A percentile compares a stretch with the other conserved stretches of the same genome.
phyloP scores from a whole-genome alignment of 805 yeast genomes.

The Kluyveromyces lactis region DNA sequence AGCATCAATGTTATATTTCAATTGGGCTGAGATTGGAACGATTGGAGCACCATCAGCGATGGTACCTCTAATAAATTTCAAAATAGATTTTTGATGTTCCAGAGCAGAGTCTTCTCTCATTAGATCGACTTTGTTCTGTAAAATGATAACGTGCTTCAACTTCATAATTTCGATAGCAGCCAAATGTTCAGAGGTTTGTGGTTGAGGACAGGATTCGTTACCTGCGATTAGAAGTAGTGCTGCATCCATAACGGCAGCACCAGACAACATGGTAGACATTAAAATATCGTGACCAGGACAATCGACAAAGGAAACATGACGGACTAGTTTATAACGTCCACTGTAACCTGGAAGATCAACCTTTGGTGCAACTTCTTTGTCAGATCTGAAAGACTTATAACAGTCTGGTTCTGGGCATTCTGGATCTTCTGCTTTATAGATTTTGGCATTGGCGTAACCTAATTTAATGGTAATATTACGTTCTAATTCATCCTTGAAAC shows the following conservation, averaged over 20 bases:
- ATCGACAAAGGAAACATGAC: conserved; percentile 98
- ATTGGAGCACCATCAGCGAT: conserved; percentile 99
- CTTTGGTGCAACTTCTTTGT: conserved; percentile 89
- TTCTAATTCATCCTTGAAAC: conserved; percentile 98
- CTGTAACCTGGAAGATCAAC: conserved; percentile 80
- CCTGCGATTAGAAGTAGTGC: conserved; percentile 94
- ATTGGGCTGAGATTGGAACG: conserved; percentile 97
- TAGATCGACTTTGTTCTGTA: conserved; percentile 96
- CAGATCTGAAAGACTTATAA: conserved; percentile 89
- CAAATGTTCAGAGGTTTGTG: conserved; percentile 97
- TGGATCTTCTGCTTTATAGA: conserved; percentile 83
- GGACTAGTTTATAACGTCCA: conserved; percentile 83
- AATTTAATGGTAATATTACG: conserved; percentile 97
- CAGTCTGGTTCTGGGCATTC: conserved; percentile 90
- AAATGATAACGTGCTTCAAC: conserved; percentile 87
- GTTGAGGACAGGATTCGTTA: conserved; percentile 99
- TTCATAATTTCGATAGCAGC: conserved; percentile 99
- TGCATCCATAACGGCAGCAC: conserved; percentile 99
- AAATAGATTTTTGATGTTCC: conserved; percentile 89
- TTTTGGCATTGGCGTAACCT: conserved; percentile 98
- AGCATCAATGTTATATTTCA: conserved; percentile 97
- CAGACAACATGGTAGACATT: conserved; percentile 99
- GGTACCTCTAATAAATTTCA: conserved; percentile 92
- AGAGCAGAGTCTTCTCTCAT: conserved; percentile 96
- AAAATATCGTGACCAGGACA: conserved; percentile 99